Base-by-base conservation (phyloP, 129 eudicot species). In the Chrysanthemum lavandulifolium region DNA sequence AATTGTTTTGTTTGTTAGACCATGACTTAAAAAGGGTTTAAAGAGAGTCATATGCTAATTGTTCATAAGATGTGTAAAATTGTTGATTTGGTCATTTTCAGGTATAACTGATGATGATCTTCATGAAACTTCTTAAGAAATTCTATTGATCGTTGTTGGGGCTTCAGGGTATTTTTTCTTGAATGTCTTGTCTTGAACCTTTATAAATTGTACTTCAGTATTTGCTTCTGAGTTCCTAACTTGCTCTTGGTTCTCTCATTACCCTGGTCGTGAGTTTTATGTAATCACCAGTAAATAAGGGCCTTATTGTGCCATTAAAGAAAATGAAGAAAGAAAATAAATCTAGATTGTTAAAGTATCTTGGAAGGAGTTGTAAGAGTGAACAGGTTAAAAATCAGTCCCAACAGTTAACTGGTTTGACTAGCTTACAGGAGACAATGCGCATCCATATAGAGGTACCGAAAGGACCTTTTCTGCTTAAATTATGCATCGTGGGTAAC, bases 401-500 rank as follows among this genome's bases (percentile, higher is more conserved):
- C 71, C 96, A 88, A 59, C 90, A 84, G 55, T 78, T 84, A 49
- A 73, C 92, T 63, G 99, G 99, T 43, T 74, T 95, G 88, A 90
- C 91, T 68, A 90, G 97, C 57, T 73, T 95, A 64, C 84, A 86
- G 79, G 99, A 95, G 86, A 88, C 91, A 49, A 95, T 90, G 97
- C 91, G 99, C 50, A 76, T 91, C 27, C 99, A 95, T 80, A 95
- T 95, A 97, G 99, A 95, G 99, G 99, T 95, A 85, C 63, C 56
- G 13, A 33, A 25, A 23, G 61, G 75, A 57, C 53, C 12, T 69
- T 9, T 61, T 62, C 10, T 64, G 27, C 73, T 59, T 55, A 48
- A 31, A 2, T 43, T 71, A 63, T 62, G 53, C 50, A 52, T 14
- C 47, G 59, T 63, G 16, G 56, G 59, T 31, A 16, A 51, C 27